Conservation (phyloP, 208 protist species). For the Sergeia podlipaevii region DNA sequence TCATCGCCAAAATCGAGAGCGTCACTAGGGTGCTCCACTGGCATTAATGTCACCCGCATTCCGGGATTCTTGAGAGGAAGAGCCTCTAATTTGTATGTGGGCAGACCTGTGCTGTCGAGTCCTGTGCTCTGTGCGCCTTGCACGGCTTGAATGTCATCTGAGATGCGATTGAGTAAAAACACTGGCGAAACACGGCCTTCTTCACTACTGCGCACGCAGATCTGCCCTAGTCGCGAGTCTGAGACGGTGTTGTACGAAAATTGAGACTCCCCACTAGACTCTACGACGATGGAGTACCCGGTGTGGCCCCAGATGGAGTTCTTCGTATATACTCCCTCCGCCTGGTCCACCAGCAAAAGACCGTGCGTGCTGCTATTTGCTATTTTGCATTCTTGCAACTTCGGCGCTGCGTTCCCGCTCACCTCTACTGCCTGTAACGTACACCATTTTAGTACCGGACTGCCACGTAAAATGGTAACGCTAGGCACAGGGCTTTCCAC, state of each 20-base stretch:
- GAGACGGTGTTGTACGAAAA: slow-evolving; percentile 39
- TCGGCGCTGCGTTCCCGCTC: slow-evolving; percentile 24
- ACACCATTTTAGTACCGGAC: slow-evolving; percentile 21
- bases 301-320: slow-evolving; percentile 34
- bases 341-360: slow-evolving; percentile 17
- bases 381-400: slow-evolving; percentile 27
- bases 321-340: slow-evolving; percentile 23
- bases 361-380: slow-evolving; percentile 23
- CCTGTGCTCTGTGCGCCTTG: background rate
- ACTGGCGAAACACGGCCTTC: slow-evolving; percentile 10
- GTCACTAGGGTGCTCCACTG: slow-evolving; percentile 7
- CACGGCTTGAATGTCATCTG: slow-evolving; percentile 10
- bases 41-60: slow-evolving; percentile 20
- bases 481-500: slow-evolving; percentile 15
- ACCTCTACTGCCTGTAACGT: slow-evolving; percentile 31
- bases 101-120: slow-evolving; percentile 11
- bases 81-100: slow-evolving; percentile 26
- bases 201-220: slow-evolving; percentile 19
- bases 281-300: slow-evolving; percentile 31
- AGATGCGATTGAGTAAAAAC: slow-evolving; percentile 33
- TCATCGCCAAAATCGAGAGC: background rate
- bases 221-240: slow-evolving; percentile 17
- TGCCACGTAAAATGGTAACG: slow-evolving; percentile 17
- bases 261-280: slow-evolving; percentile 14
- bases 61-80: slow-evolving; percentile 24